Evolutionary conservation across 805 yeast genomes (phyloP).

Genomic region (Cyberlindnera euphorbiae): DNA sequence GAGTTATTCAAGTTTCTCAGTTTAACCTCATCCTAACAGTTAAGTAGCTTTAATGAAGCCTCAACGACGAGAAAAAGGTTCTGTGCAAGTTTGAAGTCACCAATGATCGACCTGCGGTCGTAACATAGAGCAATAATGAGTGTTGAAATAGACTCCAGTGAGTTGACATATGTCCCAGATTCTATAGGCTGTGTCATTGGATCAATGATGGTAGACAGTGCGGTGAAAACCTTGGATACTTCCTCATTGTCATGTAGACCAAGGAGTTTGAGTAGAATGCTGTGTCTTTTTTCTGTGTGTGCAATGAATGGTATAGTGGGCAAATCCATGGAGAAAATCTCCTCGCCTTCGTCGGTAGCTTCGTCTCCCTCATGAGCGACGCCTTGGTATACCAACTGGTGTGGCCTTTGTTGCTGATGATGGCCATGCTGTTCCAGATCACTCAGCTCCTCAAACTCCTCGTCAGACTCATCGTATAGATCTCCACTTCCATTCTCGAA

Average conservation of each 20-base stretch:
- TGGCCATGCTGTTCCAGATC: too few species aligned
- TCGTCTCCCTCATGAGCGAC: background rate
- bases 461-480: background rate
- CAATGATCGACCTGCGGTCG: conserved; percentile 27
- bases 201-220: conserved; percentile 42
- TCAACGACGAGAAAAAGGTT: conserved; percentile 33
- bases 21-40: conserved; percentile 38
- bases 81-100: conserved; percentile 30
- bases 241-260: conserved; percentile 18
- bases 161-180: conserved; percentile 45
- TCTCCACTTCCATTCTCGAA: conserved; percentile 1
- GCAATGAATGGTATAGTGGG: conserved; percentile 21
- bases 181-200: conserved; percentile 70
- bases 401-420: too few species aligned
- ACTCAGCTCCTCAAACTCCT: conserved; percentile 2
- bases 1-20: conserved; percentile 39
- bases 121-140: conserved; percentile 35
- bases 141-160: conserved; percentile 52
- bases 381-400: too few species aligned
- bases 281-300: conserved; percentile 28
- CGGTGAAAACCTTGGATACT: conserved; percentile 14
- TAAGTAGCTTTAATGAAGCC: conserved; percentile 31
- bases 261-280: conserved; percentile 26
- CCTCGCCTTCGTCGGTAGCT: conserved; percentile 20
- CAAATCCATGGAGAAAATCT: conserved; percentile 29